Percentiles rank a stretch among this genome's conserved stretches.
These are phyloP conservation scores for Pyrenula massariospora DNA, from an alignment of 495 filamentous ascomycete species.

Conservation along the genomic window DNA sequence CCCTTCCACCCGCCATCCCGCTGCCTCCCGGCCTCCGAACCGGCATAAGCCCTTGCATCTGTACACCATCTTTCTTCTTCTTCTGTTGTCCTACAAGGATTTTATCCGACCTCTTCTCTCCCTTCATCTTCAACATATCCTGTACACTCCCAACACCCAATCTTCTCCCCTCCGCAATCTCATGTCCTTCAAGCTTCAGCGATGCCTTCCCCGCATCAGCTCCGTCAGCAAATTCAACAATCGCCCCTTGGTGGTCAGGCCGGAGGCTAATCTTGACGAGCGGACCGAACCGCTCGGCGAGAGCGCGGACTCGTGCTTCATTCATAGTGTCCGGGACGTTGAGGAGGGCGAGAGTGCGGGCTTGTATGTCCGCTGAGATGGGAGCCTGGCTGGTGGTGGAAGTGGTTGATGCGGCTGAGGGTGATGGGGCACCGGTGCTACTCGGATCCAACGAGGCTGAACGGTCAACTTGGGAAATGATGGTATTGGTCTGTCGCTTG, in stretches of 20 bases:
- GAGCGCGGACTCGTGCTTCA: constrained; percentile 44
- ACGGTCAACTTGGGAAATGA: constrained; percentile 22
- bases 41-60: constrained; percentile 34
- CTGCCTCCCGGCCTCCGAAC: constrained; percentile 46
- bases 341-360: constrained; percentile 46
- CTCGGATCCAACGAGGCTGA: constrained; percentile 28
- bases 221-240: constrained; percentile 67
- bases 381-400: constrained; percentile 8
- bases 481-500: constrained; percentile 34
- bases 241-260: constrained; percentile 75
- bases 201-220: constrained; percentile 62
- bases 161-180: constrained; percentile 51
- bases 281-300: constrained; percentile 46
- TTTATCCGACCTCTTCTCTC: constrained; percentile 41
- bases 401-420: constrained; percentile 6
- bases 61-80: constrained; percentile 29
- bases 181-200: constrained; percentile 58
- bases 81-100: constrained; percentile 24
- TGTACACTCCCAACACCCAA: constrained; percentile 56
- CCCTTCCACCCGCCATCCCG: constrained; percentile 27
- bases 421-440: constrained; percentile 7
- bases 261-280: constrained; percentile 44
- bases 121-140: constrained; percentile 54
- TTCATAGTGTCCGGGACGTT: constrained; percentile 57
- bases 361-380: constrained; percentile 25